Evolutionary conservation across 2,329 filamentous ascomycete genomes (phyloP), one percentile per base, ranked within the genome.

Genomic region (Arthrobotrys sphaeroides): DNA sequence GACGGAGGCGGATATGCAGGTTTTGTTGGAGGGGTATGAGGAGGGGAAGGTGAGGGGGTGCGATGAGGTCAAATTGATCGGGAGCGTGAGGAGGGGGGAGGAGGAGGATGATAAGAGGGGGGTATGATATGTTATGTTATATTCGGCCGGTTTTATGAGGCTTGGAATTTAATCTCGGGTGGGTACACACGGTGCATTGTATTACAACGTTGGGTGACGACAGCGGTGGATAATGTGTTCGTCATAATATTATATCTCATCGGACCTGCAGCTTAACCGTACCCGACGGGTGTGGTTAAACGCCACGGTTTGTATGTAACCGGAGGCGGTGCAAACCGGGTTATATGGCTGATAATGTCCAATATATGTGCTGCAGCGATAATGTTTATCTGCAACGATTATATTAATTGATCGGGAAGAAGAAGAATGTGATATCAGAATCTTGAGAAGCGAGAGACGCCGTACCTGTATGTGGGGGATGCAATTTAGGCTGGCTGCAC

Each of bases 1-100:
- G 86, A 88, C 88, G 18, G 91, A 95, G 59, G 87, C 90, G 79
- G 94, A 94, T 80, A 96, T 98, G 91, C 89, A 91, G 66, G 87
- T 86, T 65, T 84, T 98, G n/a, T 84, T 98, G 68, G 64, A 45
- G 13, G 77, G 78, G 40, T 79, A 69, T 61, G 22, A 51, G 20
- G 77, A 79, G 16, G 77, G 72, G 13, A 76, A 40, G 26, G 77
- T 80, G 38, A 20, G 22, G 33, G 49, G 49, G 24, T 78, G 74
- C 43, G 73, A 70, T 18, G 78, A 78, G 22, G 38, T 79, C 10
- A 67, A 64, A 24, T 62, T 70, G 28, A 9, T 73, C 16, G 68
- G 10, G 62, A 55, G 61, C n/a, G 66, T 72, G 38, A 62, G 45
- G 61, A 51, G 66, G 38, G 68, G 49, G 9, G 59, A 45, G 33